Conservation (phyloP, 768 basidiomycete genomes). For the Amyloporia xantha region DNA sequence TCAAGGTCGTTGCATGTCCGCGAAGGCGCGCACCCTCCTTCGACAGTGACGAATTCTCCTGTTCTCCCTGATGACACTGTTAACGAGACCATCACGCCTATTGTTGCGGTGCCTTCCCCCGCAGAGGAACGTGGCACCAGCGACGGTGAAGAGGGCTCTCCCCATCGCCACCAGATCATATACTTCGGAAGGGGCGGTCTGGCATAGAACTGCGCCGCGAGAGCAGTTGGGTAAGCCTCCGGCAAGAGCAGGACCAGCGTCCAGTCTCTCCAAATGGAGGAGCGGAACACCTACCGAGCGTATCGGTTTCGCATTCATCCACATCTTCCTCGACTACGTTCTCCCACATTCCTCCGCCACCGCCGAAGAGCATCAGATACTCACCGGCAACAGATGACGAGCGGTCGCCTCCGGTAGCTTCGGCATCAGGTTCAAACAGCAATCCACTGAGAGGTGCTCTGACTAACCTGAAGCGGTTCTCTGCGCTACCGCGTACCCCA, state of each 20-base stretch:
- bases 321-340: conserved; percentile 7
- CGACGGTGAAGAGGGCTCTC: too few species aligned
- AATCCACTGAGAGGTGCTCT: conserved; percentile 20
- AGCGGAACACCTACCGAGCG: conserved; percentile 2
- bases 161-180: neutral
- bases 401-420: neutral
- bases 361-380: conserved; percentile 12
- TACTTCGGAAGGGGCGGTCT: conserved; percentile 1
- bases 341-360: conserved; percentile 11
- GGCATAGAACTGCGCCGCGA: conserved; percentile 18
- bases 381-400: conserved; percentile 10
- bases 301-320: conserved; percentile 9
- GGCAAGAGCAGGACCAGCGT: conserved; percentile 7
- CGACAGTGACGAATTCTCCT: conserved; percentile 16
- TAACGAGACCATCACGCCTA: too few species aligned
- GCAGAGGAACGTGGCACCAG: too few species aligned
- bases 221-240: conserved; percentile 25
- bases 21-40: conserved; percentile 65
- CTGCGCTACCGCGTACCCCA: conserved; percentile 61
- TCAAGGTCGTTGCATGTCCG: conserved; percentile 30
- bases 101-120: too few species aligned
- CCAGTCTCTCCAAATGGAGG: conserved; percentile 18
- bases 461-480: conserved; percentile 36
- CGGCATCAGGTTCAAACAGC: conserved; percentile 3
- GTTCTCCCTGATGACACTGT: neutral